Evolutionary conservation across 2,329 filamentous ascomycete species (phyloP), one percentile per base, ranked within the genome.

Genomic region (Arthrobotrys iridis): DNA sequence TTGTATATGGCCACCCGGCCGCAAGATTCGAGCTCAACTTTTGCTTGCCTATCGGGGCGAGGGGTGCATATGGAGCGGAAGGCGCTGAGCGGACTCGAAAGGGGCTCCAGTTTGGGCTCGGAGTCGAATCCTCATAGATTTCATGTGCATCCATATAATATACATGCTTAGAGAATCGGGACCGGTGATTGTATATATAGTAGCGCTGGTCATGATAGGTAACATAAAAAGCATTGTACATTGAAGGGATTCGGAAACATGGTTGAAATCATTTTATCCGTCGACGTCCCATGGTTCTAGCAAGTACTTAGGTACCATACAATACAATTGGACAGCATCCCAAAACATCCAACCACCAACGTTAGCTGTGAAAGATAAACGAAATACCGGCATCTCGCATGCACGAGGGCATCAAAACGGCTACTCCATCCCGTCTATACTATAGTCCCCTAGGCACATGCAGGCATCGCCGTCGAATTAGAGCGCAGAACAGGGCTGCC

Each of bases 21-120:
- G 95, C 95, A 8, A 85, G 95, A 66, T 97, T 99, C 77, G 95
- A 99, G 84, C 85, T 99, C 78, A 99, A 99, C 83, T 97, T 99
- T 81, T 93, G 91, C 79, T 82, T 99, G 78, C 95, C 95, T 0
- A 82, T 99, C 72, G 70, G 43, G 10, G 62, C 67, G 15, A 55
- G 70, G 45, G 70, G 70, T 11, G 48, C 55, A 35, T 74, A 74
- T 57, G 70, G 90, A 94, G 15, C 82, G 93, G 80, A 87, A 95
- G 71, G 90, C 87, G 93, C 93, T 35, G 95, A 99, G 83, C 90
- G 95, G 79, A 90, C 89, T 13, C 88, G 94, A 65, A 99, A 99
- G 84, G 95, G 95, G 0, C 81, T 99, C 77, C 93, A 95, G 82
- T 90, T 99, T 79, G 95, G 95, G n/a, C 92, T 99, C 41, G 95